Base-by-base conservation (phyloP, 495 filamentous ascomycete genomes). In the Podospora bellae-mahoneyi region DNA sequence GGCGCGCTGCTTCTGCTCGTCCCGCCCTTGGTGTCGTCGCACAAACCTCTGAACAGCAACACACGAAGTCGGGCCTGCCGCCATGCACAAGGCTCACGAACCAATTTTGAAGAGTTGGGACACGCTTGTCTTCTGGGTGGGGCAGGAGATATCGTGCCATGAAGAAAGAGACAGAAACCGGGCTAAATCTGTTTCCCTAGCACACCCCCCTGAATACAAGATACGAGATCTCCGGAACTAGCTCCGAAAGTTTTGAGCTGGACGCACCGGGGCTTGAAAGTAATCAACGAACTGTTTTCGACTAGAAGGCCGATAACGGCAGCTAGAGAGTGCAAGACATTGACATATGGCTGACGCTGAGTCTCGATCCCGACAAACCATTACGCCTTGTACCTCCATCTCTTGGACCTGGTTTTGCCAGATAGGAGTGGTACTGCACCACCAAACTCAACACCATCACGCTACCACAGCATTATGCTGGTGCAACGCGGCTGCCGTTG, bases 11-110 rank as follows among this genome's bases (percentile, higher is more conserved):
- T 20, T 13, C 4, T 61, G 19, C 26, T 61, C 26, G 26, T 61
- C 59, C 59, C 59, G 59, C 59, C 6, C 27, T 61, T 23, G 58
- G 58, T 60, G 58, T 60, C 30, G 59, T 61, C 18, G 59, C 59
- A 61, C 59, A 27, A 61, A 26, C 5, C 39, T 48, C 39, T 10
- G 2, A 48, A 18, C 39, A 48, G 9, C 39, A 10, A 48, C 30
- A 10, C 34, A 10, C 3, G 10, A 39, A 13, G 39, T 48, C 39
- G 39, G 5, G 39, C 39, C 34, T 48, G 39, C 39, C 9, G 39
- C 39, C 39, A 48, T 5, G 39, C 39, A 48, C 39, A 48, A 16
- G 15, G 30, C 30, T 32, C 4, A 32, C 7, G 7, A 32, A 32
- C 30, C 30, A 48, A 48, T 10, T 48, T 5, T 10, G 9, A 13